Evolutionary conservation across 1,139 yeast species (phyloP), one percentile per base, ranked within the genome.

Genomic region (Taphrina betulina): DNA sequence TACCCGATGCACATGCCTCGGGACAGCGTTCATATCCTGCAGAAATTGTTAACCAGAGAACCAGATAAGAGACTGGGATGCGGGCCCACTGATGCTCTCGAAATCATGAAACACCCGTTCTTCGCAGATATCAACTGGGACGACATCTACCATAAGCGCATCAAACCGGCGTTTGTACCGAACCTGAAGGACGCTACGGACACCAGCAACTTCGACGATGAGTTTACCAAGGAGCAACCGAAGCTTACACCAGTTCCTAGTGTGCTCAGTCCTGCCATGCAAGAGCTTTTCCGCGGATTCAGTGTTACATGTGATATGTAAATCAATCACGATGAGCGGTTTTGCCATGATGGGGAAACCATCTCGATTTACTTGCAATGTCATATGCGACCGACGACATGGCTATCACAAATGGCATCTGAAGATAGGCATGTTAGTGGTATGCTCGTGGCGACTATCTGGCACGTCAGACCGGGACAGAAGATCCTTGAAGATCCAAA

Each of bases 1-100:
- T 92, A 90, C 70, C 98, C 98, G 31, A 88, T 92, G 62, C 94
- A 90, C 68, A 92, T 92, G 96, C 95, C 96, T 0, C 83, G 95
- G 60, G 96, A 89, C 69, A 89, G 96, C 1, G 98, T 94, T 23
- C 88, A 94, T 63, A 85, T 92, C 44, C 78, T 92, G 69, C 97
- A 90, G 71, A 90, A 92, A 45, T 77, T 92, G 63, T 75, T 92
- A 63, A 87, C 95, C 1, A 85, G 95, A 67, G 96, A 92, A 67
- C 96, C 97, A 10, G 72, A 72, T 24, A 75, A 77, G 63, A 84
- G 99, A 68, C 75, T 92, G 42, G 98, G 98, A 28, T 78, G 90
- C 19, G 84, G 96, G 10, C 83, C 84, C 57, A 77, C 83, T 60
- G 98, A 92, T 71, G 98, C 97, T 0, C 76, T 77, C 59, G 98